Evolutionary conservation across 164 flowering plant genomes (phyloP), one percentile per base, ranked within the genome.

Genomic region (Akebia trifoliata): DNA sequence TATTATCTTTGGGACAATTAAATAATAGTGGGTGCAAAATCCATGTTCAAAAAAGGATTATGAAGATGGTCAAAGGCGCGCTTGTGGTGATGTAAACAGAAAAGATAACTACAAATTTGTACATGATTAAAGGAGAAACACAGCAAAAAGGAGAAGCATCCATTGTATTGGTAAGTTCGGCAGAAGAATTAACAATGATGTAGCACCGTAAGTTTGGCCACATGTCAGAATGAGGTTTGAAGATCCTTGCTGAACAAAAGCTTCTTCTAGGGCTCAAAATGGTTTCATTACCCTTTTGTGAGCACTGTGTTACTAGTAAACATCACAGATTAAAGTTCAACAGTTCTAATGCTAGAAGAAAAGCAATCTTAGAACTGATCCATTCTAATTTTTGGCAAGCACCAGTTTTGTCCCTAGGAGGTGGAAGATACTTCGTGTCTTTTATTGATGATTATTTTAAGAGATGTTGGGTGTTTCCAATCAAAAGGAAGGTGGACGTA

Each of bases 271-370:
- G 56, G 17, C 56, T 49, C 49, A 63, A 29, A 38, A 24, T 1
- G 21, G 60, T 36, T 8, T 8, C 8, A 8, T 6, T 36, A 36
- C 39, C 12, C 12, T 36, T 36, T 36, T 36, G 39, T 55, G 38
- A 63, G 61, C 61, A 63, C 31, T 63, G 56, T n/a, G 42, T 54
- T 55, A 48, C 38, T 4, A 48, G 55, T 34, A 54, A 63, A 48
- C 60, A 61, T 0, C 37, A 36, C 25, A 45, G 47, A 54, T 54
- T 63, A n/a, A 63, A 56, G 8, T 62, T 62, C 31, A 24, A n/a
- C n/a, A n/a, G n/a, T n/a, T n/a, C n/a, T n/a, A n/a, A n/a, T n/a
- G 44, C 48, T 18, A 50, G 26, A n/a, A 61, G 52, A 0, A 62
- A 62, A 34, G 14, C 1, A 1, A 56, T 63, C 17, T 12, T 56